phyloP scores from a whole-genome alignment of 2,329 filamentous ascomycete genomes.

The Exophiala lecanii-corni region DNA sequence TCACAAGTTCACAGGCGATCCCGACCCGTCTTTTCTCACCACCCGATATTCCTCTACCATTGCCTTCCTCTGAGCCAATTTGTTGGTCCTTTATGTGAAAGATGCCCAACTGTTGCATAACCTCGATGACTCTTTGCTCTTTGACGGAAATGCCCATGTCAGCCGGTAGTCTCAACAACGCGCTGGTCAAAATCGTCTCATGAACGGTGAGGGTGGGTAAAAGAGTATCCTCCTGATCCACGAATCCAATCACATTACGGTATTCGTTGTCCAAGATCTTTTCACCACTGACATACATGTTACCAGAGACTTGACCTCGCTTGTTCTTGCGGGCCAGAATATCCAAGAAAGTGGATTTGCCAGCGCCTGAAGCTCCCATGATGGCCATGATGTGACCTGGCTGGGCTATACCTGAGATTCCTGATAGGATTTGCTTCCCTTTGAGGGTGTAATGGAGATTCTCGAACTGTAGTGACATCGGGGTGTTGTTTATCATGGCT shows the following conservation, averaged over 20 bases:
- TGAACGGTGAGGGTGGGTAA: slow-evolving; percentile 93
- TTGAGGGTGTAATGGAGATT: slow-evolving; percentile 83
- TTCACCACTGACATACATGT: slow-evolving; percentile 92
- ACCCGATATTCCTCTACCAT: slow-evolving; percentile 89
- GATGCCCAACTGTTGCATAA: slow-evolving; percentile 94
- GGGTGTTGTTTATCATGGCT: slow-evolving; percentile 86
- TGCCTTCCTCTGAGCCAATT: slow-evolving; percentile 93
- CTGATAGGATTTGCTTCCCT: slow-evolving; percentile 76
- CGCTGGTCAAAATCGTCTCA: slow-evolving; percentile 94
- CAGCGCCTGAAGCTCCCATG: slow-evolving; percentile 96
- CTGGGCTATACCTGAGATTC: slow-evolving; percentile 79
- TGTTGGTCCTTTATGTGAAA: slow-evolving; percentile 89
- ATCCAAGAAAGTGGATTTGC: slow-evolving; percentile 95
- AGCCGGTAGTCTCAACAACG: slow-evolving; percentile 81
- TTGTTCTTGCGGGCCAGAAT: slow-evolving; percentile 97
- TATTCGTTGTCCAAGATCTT: slow-evolving; percentile 80
- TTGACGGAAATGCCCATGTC: slow-evolving; percentile 88
- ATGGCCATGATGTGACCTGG: slow-evolving; percentile 96
- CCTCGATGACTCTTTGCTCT: slow-evolving; percentile 83
- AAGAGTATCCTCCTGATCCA: slow-evolving; percentile 98
- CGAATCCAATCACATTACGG: slow-evolving; percentile 88
- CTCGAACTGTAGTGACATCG: slow-evolving; percentile 81
- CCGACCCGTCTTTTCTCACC: slow-evolving; percentile 94
- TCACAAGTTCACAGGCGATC: slow-evolving; percentile 96
- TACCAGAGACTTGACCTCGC: slow-evolving; percentile 68